Conservation (phyloP, 768 basidiomycete species). For the Rhodotorula taiwanensis region DNA sequence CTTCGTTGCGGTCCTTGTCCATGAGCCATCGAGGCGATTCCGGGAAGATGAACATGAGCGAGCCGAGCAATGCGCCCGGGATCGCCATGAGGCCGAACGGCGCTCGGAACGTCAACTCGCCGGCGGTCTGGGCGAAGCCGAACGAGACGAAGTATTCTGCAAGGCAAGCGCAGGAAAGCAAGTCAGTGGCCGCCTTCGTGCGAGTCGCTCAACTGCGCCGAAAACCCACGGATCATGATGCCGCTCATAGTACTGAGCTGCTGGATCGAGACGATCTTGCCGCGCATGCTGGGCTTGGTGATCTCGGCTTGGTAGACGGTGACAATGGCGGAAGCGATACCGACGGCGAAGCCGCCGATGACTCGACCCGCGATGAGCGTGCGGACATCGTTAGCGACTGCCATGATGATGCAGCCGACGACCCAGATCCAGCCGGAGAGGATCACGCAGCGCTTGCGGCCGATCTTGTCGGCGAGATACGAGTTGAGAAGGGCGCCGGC, state of each 20-base stretch:
- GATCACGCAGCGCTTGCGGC: conserved; percentile 16
- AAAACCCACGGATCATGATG: conserved; percentile 4
- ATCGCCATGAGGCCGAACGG: conserved; percentile 54
- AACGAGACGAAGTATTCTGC: too few species aligned
- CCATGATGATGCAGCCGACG: conserved; percentile 20
- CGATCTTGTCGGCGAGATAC: conserved; percentile 24
- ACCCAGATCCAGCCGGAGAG: conserved; percentile 19
- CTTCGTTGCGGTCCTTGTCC: conserved; percentile 38
- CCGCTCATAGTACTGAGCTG: conserved; percentile 53
- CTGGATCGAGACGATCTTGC: conserved; percentile 67
- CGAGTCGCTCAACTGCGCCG: too few species aligned
- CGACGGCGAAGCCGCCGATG: conserved; percentile 13
- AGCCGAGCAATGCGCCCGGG: too few species aligned
- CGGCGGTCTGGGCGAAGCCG: too few species aligned
- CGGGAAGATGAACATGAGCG: conserved; percentile 63
- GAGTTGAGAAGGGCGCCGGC: conserved; percentile 21
- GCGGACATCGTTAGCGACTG: neutral
- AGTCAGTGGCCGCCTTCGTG: too few species aligned
- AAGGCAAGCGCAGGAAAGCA: too few species aligned
- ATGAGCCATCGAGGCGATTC: conserved; percentile 1
- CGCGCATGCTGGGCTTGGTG: conserved; percentile 55
- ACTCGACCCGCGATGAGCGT: conserved; percentile 24
- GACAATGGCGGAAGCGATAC: neutral
- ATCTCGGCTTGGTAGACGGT: conserved; percentile 37
- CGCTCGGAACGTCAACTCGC: too few species aligned